Evolutionary conservation across 257 asterid genomes (phyloP).

Genomic region (Solanum medicagineum): DNA sequence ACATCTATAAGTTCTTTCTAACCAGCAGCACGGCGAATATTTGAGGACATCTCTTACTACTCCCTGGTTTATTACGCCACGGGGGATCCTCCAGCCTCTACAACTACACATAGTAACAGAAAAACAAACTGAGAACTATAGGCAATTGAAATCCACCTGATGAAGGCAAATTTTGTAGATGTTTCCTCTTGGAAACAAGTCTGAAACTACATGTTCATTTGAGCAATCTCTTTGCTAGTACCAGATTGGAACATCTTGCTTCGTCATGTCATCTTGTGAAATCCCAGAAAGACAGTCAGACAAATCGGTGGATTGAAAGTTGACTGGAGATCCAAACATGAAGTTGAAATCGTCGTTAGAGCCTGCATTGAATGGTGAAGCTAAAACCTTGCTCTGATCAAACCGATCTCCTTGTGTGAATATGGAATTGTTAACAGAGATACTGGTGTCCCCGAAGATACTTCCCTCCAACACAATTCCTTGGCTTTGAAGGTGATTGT

Average conservation of each 20-base stretch:
- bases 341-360: constrained; percentile 13
- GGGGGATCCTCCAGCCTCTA: background rate
- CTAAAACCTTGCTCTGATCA: constrained; percentile 11
- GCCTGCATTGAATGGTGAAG: constrained; percentile 12
- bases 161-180: background rate
- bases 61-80: background rate
- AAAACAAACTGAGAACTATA: background rate
- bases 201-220: background rate
- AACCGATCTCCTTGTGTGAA: constrained; percentile 20
- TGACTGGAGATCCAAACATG: constrained; percentile 27
- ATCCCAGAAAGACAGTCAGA: constrained; percentile 13
- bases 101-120: background rate
- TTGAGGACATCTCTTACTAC: background rate
- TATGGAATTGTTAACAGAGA: constrained; percentile 11
- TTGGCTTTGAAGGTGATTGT: constrained; percentile 4
- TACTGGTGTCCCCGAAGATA: constrained; percentile 11
- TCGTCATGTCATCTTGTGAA: constrained; percentile 4
- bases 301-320: constrained; percentile 18
- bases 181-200: background rate
- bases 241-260: constrained; percentile 34
- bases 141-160: background rate
- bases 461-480: constrained; percentile 9
- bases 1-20: constrained; percentile 6
- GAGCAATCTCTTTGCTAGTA: background rate
- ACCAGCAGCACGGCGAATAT: background rate